Evolutionary conservation across 2,329 filamentous ascomycete genomes (phyloP), one percentile per base, ranked within the genome.

Genomic region (Coniella lustricola): DNA sequence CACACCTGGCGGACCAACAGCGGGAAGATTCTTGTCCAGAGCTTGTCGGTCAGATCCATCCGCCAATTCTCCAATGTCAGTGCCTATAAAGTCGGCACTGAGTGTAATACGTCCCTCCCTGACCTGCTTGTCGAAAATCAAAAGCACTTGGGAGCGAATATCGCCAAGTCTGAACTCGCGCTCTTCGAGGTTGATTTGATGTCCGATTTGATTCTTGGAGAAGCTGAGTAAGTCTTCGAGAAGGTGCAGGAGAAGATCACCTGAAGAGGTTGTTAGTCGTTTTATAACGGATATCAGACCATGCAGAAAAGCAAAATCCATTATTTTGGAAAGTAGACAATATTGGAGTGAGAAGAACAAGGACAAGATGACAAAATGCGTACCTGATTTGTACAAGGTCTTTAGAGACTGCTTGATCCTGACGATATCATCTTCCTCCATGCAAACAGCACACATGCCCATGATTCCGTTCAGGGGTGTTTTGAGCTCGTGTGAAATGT

Each of bases 381-480:
- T 53, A 64, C 64, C 88, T 18, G 87, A 91, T 65, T 90, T 93
- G 67, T 95, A 95, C 17, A 96, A 82, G 16, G 90, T 89, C 58
- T 88, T 86, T 4, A 96, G 72, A 1, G 87, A 93, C 56, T 90
- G 81, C 64, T 90, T 90, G 55, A 95, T 82, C 55, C 84, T 81
- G 29, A 75, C 65, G 13, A 90, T 69, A 58, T 95, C 88, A 42
- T 90, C 84, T 63, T 95, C 90, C 55, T 90, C 86, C 88, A 95
- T 93, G 65, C 88, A 93, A 3, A 95, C 85, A 0, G 89, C 86
- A 57, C 85, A 90, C 85, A 96, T 93, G 51, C 93, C 93, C 59
- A 98, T 74, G 42, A 97, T 96, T 12, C 91, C 93, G 61, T 97
- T 97, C 49, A 97, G 75, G 0, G 93, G 93, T 1, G 93, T 98